These are phyloP conservation scores for Telfairia occidentalis DNA, from an alignment of 331 rosid genomes.

Conservation along the genomic window DNA sequence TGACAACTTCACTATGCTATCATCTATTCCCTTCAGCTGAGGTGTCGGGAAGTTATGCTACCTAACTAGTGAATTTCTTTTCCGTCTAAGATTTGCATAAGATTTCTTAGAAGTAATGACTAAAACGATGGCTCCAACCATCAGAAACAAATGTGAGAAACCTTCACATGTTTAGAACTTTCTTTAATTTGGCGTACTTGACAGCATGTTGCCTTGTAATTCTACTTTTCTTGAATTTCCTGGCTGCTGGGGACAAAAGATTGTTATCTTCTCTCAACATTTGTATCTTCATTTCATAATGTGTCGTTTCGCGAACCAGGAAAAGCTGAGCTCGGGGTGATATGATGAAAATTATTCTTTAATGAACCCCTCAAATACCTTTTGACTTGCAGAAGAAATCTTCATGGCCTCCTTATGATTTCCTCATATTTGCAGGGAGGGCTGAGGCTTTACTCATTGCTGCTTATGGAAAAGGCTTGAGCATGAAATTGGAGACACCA, in stretches of 20 bases:
- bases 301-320: not conserved
- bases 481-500: constrained; percentile 12
- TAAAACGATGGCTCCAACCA: not conserved
- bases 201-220: not conserved
- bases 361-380: not conserved
- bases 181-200: not conserved
- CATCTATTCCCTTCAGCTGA: not conserved
- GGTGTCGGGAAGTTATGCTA: not conserved
- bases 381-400: not conserved
- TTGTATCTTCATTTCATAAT: not conserved
- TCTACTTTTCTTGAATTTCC: not conserved
- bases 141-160: not conserved
- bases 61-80: not conserved
- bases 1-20: not conserved
- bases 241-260: not conserved
- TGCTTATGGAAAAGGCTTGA: constrained; percentile 62
- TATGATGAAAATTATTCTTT: not conserved
- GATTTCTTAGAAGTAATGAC: not conserved
- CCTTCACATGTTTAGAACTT: not conserved
- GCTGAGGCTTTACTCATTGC: constrained; percentile 94
- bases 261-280: not conserved
- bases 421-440: constrained; percentile 46
- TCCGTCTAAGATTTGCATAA: not conserved
- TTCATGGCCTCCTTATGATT: not conserved
- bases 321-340: not conserved